Base-by-base conservation (phyloP, 2,329 filamentous ascomycete species). In the Aureobasidium sp. region DNA sequence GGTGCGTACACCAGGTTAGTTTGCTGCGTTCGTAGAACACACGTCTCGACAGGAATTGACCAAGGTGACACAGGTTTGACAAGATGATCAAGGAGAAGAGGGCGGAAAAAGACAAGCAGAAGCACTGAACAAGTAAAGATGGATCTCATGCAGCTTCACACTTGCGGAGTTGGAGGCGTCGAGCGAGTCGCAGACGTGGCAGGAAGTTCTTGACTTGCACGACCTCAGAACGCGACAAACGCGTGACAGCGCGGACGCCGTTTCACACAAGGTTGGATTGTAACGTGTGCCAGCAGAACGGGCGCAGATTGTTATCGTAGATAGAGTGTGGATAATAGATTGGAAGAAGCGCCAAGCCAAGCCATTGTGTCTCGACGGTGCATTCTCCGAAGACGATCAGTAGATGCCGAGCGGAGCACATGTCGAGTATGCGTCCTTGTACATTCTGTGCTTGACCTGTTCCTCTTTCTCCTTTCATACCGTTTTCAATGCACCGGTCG, bases 1-100 rank as follows among this genome's bases (percentile, higher is more conserved):
- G 78, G 78, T 27, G 70, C 77, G 5, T 79, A 78, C 65, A 67
- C 70, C 68, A 77, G 82, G 63, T 70, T 49, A 60, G 65, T 40
- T 62, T 17, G 27, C 24, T 54, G 2, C 24, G 59, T 7, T 14
- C 27, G 24, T 8, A n/a, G 9, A 48, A 8, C 14, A 48, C n/a
- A 15, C 2, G 24, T 15, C n/a, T 3, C 1, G 14, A 11, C n/a
- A 5, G 2, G 4, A 15, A 24, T 29, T 57, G 11, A 45, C 48
- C 44, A 8, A 52, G 22, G 24, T 45, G 29, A 19, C 35, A 31
- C 63, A 67, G 64, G 59, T 78, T 81, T 64, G 74, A 77, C 65
- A 65, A 68, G 17, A 64, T 79, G 61, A 76, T 81, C n/a, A 68
- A 68, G 67, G 67, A 70, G 68, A 75, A 76, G 69, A 67, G 69